Conservation (phyloP, 495 filamentous ascomycete genomes). For the Parmelia sp. region DNA sequence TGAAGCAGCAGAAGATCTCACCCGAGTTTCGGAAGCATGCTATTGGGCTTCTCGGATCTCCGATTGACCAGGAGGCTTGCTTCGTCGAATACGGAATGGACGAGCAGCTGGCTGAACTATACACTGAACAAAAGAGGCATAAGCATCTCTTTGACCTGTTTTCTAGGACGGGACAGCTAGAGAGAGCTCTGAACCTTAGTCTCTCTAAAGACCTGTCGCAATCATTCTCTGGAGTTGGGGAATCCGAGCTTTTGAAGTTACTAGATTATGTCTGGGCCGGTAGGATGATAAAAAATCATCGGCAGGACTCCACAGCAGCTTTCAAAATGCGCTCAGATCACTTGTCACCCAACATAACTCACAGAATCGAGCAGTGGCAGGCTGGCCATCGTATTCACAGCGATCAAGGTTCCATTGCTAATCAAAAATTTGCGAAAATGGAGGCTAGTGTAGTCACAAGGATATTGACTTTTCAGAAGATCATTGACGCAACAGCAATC, state of each 20-base stretch:
- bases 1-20: constrained; percentile 30
- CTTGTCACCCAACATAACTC: neutral
- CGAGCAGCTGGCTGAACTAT: constrained; percentile 24
- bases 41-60: constrained; percentile 28
- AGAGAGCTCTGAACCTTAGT: constrained; percentile 19
- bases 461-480: neutral
- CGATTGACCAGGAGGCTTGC: constrained; percentile 24
- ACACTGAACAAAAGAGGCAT: neutral
- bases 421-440: neutral
- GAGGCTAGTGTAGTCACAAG: neutral
- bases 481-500: neutral
- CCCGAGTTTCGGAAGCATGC: constrained; percentile 17
- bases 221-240: neutral
- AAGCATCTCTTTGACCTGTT: constrained; percentile 10
- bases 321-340: neutral
- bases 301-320: neutral
- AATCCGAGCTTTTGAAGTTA: constrained; percentile 9
- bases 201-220: constrained; percentile 15
- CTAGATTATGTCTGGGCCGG: constrained; percentile 1
- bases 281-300: neutral
- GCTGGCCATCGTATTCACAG: neutral
- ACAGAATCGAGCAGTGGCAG: neutral
- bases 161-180: constrained; percentile 16
- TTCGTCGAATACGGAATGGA: constrained; percentile 32
- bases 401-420: neutral